Conservation (phyloP, 805 yeast species). For the Cyberlindnera mycetangii region DNA sequence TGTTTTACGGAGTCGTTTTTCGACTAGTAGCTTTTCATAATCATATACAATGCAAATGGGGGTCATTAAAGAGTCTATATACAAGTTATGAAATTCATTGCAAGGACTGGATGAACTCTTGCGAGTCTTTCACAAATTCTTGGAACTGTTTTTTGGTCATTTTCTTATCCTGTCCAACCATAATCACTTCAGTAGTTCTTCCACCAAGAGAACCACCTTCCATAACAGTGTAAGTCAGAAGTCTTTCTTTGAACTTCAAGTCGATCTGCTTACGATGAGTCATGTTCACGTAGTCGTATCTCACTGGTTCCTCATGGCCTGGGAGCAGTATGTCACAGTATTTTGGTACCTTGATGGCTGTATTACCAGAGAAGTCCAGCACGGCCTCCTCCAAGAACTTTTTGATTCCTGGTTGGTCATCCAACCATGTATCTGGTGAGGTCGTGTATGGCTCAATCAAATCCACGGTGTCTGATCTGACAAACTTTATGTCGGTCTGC, state of each 20-base stretch:
- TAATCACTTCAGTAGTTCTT: constrained; percentile 44
- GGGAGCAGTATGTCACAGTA: constrained; percentile 36
- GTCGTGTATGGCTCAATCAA: constrained; percentile 15
- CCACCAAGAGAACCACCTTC: constrained; percentile 65
- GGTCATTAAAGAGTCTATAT: constrained; percentile 1
- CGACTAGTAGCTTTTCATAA: no score
- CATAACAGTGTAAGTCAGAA: constrained; percentile 41
- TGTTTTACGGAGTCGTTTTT: background rate
- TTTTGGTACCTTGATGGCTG: constrained; percentile 37
- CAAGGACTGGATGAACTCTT: constrained; percentile 18
- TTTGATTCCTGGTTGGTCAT: constrained; percentile 41
- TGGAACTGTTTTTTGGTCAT: constrained; percentile 18
- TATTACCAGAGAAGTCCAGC: constrained; percentile 40
- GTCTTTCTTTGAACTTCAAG: constrained; percentile 34
- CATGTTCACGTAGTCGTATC: constrained; percentile 43
- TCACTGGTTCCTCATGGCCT: constrained; percentile 34
- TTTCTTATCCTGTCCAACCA: constrained; percentile 36
- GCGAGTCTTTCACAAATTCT: constrained; percentile 19
- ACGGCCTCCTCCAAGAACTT: constrained; percentile 36
- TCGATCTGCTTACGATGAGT: constrained; percentile 45
- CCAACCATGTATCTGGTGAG: constrained; percentile 22
- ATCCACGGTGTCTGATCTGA: constrained; percentile 18
- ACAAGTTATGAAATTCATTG: constrained; percentile 1
- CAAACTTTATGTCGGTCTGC: constrained; percentile 43
- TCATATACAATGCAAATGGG: background rate